A percentile compares a stretch with the other conserved stretches of the same genome.
Evolutionary conservation across 176 grass and related monocot genomes (phyloP).

Genomic region (Alloteropsis semialata): DNA sequence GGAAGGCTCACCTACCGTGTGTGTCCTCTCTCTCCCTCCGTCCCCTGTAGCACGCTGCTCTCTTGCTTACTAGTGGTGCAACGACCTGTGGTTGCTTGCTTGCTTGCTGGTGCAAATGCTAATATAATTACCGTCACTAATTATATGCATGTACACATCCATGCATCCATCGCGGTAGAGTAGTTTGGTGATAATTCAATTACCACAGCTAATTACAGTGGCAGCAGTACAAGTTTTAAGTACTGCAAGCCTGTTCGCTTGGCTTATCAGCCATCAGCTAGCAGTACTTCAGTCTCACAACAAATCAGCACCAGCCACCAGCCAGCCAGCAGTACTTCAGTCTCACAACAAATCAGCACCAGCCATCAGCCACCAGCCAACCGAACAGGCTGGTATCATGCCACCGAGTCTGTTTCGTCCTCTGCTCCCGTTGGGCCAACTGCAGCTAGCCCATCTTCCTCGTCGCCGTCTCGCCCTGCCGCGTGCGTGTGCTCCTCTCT

Average conservation of each 20-base stretch:
- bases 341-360: too few relatives aligned
- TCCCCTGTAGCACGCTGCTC: neutral
- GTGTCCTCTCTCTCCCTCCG: neutral
- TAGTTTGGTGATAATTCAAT: neutral
- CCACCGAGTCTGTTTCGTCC: neutral
- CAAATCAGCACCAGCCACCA: too few relatives aligned
- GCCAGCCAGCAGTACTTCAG: too few relatives aligned
- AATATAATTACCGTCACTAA: neutral
- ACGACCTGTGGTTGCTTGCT: constrained; percentile 7
- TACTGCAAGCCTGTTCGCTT: too few relatives aligned
- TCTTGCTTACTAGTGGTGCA: constrained; percentile 1
- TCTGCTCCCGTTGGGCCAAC: neutral
- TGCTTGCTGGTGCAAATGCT: constrained; percentile 9
- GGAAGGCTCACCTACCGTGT: constrained; percentile 65
- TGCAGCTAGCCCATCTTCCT: neutral
- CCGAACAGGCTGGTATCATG: too few relatives aligned
- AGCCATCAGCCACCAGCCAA: neutral
- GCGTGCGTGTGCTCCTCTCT: neutral
- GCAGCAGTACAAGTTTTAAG: too few relatives aligned
- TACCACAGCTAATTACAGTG: too few relatives aligned
- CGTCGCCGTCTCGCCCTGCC: neutral
- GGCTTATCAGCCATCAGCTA: too few relatives aligned
- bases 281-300: too few relatives aligned
- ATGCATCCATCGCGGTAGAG: neutral
- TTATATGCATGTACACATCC: neutral